phyloP scores from a whole-genome alignment of 2,329 filamentous ascomycete genomes.

The Podosphaera xanthii region DNA sequence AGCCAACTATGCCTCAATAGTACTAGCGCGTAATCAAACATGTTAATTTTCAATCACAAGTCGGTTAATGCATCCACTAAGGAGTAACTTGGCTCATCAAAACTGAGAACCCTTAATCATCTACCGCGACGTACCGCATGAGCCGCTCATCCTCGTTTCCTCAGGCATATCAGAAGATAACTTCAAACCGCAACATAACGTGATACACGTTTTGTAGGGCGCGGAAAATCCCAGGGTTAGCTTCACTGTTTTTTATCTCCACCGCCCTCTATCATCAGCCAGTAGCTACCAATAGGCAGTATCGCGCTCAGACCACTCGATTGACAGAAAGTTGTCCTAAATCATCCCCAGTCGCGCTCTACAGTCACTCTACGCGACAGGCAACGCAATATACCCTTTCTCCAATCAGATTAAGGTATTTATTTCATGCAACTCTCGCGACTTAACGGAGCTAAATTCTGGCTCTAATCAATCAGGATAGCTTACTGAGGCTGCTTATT shows the following conservation, averaged over 20 bases:
- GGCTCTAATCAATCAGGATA: slow-evolving; percentile 3
- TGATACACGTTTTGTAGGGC: slow-evolving; percentile 4
- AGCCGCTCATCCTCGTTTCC: slow-evolving; percentile 5
- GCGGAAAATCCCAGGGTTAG: background rate
- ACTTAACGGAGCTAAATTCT: slow-evolving; percentile 6
- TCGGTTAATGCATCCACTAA: background rate
- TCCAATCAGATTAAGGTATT: slow-evolving; percentile 4
- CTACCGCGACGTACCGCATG: slow-evolving; percentile 7
- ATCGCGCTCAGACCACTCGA: slow-evolving; percentile 15
- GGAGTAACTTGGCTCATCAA: background rate
- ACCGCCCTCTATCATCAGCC: slow-evolving; percentile 3
- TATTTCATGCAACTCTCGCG: slow-evolving; percentile 4
- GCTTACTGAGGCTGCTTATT: slow-evolving; percentile 15
- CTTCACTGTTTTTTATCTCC: slow-evolving; percentile 2
- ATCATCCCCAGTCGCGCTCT: slow-evolving; percentile 15
- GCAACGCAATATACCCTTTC: slow-evolving; percentile 3
- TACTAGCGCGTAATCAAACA: background rate
- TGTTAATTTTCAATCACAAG: background rate
- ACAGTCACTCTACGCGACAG: slow-evolving; percentile 9
- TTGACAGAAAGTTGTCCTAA: slow-evolving; percentile 12
- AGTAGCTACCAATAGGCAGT: slow-evolving; percentile 4
- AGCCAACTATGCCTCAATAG: background rate
- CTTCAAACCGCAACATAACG: slow-evolving; percentile 8
- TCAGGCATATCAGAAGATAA: slow-evolving; percentile 3
- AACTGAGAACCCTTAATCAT: background rate